phyloP scores from a whole-genome alignment of 2,329 filamentous ascomycete species.

The Paecilomyces sp. region DNA sequence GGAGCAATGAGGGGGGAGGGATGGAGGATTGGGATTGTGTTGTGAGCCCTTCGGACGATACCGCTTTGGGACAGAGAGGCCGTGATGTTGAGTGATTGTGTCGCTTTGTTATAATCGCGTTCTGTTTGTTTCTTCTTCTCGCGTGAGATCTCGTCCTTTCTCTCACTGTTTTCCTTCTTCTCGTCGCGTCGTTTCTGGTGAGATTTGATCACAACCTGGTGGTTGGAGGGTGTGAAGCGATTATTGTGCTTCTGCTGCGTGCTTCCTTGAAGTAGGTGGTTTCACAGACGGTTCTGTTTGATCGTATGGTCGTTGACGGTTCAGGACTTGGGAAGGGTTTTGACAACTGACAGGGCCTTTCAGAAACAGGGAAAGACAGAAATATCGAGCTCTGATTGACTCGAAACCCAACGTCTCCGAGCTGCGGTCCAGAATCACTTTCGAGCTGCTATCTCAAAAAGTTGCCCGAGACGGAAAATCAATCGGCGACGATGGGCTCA shows the following conservation, averaged over 20 bases:
- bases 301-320: neutral
- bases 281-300: neutral
- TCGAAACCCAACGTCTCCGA: neutral
- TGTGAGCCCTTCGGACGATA: neutral
- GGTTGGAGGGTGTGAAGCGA: neutral
- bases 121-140: neutral
- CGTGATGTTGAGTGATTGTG: neutral
- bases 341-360: neutral
- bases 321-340: neutral
- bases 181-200: neutral
- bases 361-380: neutral
- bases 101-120: neutral
- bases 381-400: neutral
- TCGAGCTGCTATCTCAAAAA: neutral
- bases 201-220: neutral
- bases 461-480: neutral
- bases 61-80: neutral
- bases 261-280: neutral
- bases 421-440: neutral
- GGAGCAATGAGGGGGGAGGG: neutral
- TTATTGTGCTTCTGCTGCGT: neutral
- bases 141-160: neutral
- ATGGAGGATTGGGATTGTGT: neutral
- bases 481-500: neutral
- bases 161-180: neutral